Evolutionary conservation across 768 basidiomycete genomes (phyloP).

Genomic region (Mycena galopus): DNA sequence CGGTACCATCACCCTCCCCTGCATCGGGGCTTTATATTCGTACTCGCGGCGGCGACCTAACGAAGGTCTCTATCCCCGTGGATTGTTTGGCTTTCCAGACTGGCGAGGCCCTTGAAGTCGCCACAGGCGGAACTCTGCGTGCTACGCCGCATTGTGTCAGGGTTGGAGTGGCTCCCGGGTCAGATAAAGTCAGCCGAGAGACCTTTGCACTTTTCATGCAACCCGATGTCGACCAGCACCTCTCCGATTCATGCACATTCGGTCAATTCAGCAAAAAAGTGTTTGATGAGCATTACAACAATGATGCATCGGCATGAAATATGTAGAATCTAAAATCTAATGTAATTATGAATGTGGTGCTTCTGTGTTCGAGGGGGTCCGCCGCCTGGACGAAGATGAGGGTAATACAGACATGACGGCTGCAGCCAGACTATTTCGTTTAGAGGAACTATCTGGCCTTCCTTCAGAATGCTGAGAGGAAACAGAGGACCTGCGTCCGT

Average conservation of each 20-base stretch:
- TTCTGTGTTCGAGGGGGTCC: slow-evolving; percentile 49
- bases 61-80: slow-evolving; percentile 87
- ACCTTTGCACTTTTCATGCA: slow-evolving; percentile 94
- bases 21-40: slow-evolving; percentile 92
- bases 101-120: slow-evolving; percentile 93
- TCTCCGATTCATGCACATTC: slow-evolving; percentile 82
- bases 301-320: neutral
- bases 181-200: slow-evolving; percentile 76
- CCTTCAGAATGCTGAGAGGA: slow-evolving; percentile 63
- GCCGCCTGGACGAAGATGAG: slow-evolving; percentile 56
- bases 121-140: slow-evolving; percentile 82
- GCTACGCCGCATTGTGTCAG: slow-evolving; percentile 97
- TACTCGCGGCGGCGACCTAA: slow-evolving; percentile 81
- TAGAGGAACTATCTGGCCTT: slow-evolving; percentile 51
- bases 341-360: slow-evolving; percentile 39
- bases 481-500: slow-evolving; percentile 69
- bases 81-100: slow-evolving; percentile 96
- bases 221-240: slow-evolving; percentile 83
- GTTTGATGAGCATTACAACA: slow-evolving; percentile 68
- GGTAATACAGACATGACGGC: slow-evolving; percentile 74
- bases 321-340: slow-evolving; percentile 35
- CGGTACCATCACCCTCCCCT: slow-evolving; percentile 77
- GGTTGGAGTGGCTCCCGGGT: slow-evolving; percentile 65
- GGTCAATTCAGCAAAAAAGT: slow-evolving; percentile 91
- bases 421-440: slow-evolving; percentile 74